Evolutionary conservation across 2,329 filamentous ascomycete genomes (phyloP).

Genomic region (Colletotrichum noveboracense): DNA sequence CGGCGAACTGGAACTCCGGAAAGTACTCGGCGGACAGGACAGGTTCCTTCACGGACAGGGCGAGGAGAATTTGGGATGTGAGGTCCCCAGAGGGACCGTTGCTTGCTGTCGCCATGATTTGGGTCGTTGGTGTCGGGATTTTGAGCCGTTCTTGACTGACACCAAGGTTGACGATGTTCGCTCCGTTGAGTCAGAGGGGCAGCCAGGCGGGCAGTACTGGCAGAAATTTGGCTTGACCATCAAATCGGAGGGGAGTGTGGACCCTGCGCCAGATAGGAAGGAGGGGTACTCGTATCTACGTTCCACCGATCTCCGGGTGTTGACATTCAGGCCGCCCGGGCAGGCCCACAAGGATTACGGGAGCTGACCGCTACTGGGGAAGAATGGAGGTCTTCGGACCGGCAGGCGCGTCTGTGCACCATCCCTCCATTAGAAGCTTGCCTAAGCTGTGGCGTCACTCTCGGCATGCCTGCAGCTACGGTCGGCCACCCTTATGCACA

Average conservation of each 20-base stretch:
- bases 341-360: neutral
- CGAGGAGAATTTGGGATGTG: constrained; percentile 67
- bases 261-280: constrained; percentile 6
- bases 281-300: constrained; percentile 20
- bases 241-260: constrained; percentile 20
- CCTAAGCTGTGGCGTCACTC: constrained; percentile 18
- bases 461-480: constrained; percentile 15
- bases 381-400: neutral
- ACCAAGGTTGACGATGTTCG: constrained; percentile 2
- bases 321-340: neutral
- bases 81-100: constrained; percentile 57
- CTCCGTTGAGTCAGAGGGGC: constrained; percentile 22
- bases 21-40: constrained; percentile 74
- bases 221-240: constrained; percentile 16
- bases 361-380: neutral
- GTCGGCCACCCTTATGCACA: constrained; percentile 11
- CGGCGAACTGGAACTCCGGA: constrained; percentile 67
- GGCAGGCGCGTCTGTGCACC: neutral
- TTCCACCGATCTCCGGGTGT: neutral
- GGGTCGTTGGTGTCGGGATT: neutral
- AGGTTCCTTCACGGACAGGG: constrained; percentile 67
- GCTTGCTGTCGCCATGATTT: constrained; percentile 48
- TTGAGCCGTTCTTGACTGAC: neutral
- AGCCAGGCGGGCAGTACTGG: constrained; percentile 13
- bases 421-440: neutral